A percentile compares a stretch with the other conserved stretches of the same genome.
These are phyloP conservation scores for Colletotrichum gloeosporioides DNA, from an alignment of 2,329 filamentous ascomycete species.

Conservation along the genomic window DNA sequence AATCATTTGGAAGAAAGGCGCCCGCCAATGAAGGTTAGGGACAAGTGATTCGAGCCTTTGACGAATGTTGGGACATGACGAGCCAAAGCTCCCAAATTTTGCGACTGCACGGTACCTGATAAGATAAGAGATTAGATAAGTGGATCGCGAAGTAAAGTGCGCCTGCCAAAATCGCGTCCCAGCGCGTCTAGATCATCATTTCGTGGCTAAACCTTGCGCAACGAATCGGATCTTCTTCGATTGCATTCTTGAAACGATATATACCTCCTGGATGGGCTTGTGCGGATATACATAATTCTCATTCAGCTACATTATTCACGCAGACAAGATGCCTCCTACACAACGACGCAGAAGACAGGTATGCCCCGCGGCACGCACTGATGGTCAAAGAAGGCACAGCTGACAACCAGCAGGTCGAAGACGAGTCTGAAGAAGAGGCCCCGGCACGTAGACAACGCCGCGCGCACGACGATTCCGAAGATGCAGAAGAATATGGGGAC, in stretches of 20 bases:
- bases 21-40: not conserved
- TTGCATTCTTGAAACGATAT: not conserved
- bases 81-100: conserved; percentile 14
- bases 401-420: conserved; percentile 26
- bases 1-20: conserved; percentile 35
- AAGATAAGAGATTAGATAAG: conserved; percentile 25
- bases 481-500: conserved; percentile 36
- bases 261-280: not conserved
- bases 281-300: not conserved
- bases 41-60: not conserved
- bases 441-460: conserved; percentile 35
- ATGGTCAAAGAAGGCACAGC: not conserved
- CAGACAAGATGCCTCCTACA: conserved; percentile 33
- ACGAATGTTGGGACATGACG: not conserved
- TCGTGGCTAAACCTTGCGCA: not conserved
- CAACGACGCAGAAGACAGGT: conserved; percentile 38
- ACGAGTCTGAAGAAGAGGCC: conserved; percentile 35
- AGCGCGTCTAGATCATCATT: not conserved
- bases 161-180: not conserved
- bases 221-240: not conserved
- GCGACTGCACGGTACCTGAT: conserved; percentile 18
- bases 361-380: conserved; percentile 10
- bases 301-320: not conserved
- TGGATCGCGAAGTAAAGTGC: conserved; percentile 5
- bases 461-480: conserved; percentile 33